phyloP scores from a whole-genome alignment of 495 filamentous ascomycete genomes.

The Sporormia fimetaria region DNA sequence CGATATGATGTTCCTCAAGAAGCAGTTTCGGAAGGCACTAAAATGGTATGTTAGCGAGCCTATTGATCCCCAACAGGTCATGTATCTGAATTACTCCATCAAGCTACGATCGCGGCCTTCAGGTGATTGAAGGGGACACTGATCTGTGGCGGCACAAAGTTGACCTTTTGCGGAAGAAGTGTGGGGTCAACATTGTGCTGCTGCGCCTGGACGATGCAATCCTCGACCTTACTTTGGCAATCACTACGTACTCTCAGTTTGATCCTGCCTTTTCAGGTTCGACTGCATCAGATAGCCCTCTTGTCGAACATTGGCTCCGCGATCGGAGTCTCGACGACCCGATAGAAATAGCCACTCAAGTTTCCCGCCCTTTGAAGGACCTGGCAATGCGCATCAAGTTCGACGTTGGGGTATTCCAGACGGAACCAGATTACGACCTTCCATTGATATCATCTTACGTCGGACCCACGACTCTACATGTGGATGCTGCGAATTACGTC shows the following conservation, averaged over 20 bases:
- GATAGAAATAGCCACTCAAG: neutral
- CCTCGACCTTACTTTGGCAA: constrained; percentile 11
- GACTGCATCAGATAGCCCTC: neutral
- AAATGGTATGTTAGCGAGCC: constrained; percentile 11
- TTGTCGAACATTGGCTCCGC: constrained; percentile 7
- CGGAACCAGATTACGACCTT: constrained; percentile 8
- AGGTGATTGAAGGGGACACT: neutral
- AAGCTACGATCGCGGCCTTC: constrained; percentile 16
- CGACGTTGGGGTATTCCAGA: constrained; percentile 13
- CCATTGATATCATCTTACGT: constrained; percentile 21
- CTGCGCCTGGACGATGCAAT: constrained; percentile 15
- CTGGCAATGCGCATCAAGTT: constrained; percentile 18
- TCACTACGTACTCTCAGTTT: neutral
- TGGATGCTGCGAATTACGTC: constrained; percentile 20
- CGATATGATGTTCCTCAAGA: constrained; percentile 18
- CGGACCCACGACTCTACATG: constrained; percentile 13
- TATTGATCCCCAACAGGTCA: neutral
- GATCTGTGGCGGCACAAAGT: no score
- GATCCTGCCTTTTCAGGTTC: neutral
- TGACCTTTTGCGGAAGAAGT: constrained; percentile 16
- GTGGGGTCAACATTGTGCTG: constrained; percentile 21
- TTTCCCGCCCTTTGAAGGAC: constrained; percentile 3
- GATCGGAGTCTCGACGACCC: constrained; percentile 10
- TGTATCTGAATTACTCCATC: neutral
- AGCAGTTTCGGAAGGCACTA: constrained; percentile 13